Base-by-base conservation (phyloP, 192 early-diverging fungal species). In the Entomortierella lignicola region DNA sequence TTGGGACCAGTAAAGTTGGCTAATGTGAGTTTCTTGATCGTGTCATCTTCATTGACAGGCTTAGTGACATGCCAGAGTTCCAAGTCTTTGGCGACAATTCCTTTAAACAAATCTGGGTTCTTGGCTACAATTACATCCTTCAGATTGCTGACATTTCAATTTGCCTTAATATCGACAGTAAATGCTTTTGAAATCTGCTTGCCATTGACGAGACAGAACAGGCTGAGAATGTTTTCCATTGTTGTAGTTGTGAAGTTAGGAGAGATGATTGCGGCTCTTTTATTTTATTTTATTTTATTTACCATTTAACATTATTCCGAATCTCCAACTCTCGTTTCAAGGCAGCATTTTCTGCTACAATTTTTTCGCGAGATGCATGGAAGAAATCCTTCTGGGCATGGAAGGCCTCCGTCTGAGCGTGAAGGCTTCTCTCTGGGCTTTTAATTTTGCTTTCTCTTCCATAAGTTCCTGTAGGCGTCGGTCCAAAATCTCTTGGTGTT, bases 91-190 rank as follows among this genome's bases (percentile, higher is more conserved):
- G 62, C 62, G 29, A 52, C 62, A 31, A 63, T 53, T 39, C 42
- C 23, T 66, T 66, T 12, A 43, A 66, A 66, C 29, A 52, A 51
- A 29, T n/a, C 50, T 66, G 53, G 53, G 63, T 37, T 66, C 30
- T 66, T 23, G 6, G 3, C 2, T 34, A 29, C 54, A 26, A 55
- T 55, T 12, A 18, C 26, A 30, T 55, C 29, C 29, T 55, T 55
- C 7, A 55, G 29, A 27, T 18, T 26, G 29, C 54, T 26, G 8
- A 55, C 54, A 15, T 13, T 55, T 26, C 26, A 4, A 30, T 55
- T 8, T 3, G 54, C n/a, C n/a, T n/a, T n/a, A 55, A 55, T 55
- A 5, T 55, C 29, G n/a, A 52, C n/a, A 10, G 39, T 6, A 42
- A 42, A 42, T 10, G 39, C 39, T 10, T 42, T 42, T 6, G 39